Base-by-base conservation (phyloP, 106 monocot genomes). In the Ottelia alismoides region DNA sequence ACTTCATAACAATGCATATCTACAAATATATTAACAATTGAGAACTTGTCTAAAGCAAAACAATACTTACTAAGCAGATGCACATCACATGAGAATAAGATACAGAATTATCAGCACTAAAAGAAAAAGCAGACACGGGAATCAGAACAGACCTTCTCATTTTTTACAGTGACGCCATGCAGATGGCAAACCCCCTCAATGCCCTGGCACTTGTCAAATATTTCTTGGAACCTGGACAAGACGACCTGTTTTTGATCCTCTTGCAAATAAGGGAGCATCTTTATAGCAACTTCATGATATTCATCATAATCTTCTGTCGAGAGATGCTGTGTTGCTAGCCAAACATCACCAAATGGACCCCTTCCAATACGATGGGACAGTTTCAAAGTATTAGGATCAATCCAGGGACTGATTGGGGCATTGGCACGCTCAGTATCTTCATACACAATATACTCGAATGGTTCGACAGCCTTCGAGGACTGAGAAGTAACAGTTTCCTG, bases 311-410 rank as follows among this genome's bases (percentile, higher is more conserved):
- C 83, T 54, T 79, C 60, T 20, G 67, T 77, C 7, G 65, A 62
- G 12, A 66, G 65, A 55, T 87, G 83, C 58, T 67, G 83, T 53
- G 87, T 83, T 51, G 83, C 82, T 58, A 92, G 64, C 87, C 92
- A 92, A 45, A 87, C 79, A 87, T 93, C 92, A 62, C 92, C 92
- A 73, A 93, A 93, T 43, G 79, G 73, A 18, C 92, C 92, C 31
- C 92, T 63, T 17, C 92, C 92, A 67, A 93, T 87, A n/a, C 92
- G 79, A 56, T 93, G 92, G 47, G 58, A 67, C 29, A 87, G 70
- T 35, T 76, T 87, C 43, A 93, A 60, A 49, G 65, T 49, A 45
- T 47, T 54, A 11, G 87, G 72, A 55, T 87, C 67, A 48, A 93
- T 87, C 80, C 87, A 74, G 20, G 83, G 68, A 30, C 56, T 76